Conservation (phyloP, 345 rosid species). For the Citrus hindsii region DNA sequence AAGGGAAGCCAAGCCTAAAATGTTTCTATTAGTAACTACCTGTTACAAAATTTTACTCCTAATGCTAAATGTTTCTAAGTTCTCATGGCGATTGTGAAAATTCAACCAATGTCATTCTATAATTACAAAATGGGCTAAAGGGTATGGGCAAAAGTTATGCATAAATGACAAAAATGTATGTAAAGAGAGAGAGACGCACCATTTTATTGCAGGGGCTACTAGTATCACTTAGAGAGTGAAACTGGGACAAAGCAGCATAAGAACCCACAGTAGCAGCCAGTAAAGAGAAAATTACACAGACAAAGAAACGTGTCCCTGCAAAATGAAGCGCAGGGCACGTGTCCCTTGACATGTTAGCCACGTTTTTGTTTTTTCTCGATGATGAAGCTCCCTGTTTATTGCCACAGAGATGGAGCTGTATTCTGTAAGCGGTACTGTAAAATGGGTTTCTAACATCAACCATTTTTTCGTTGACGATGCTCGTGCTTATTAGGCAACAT, state of each 20-base stretch:
- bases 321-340: neutral
- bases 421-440: neutral
- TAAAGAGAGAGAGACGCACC: slow-evolving; percentile 10
- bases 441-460: neutral
- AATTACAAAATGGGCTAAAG: neutral
- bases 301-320: slow-evolving; percentile 11
- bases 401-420: neutral
- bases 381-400: neutral
- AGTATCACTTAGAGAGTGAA: neutral
- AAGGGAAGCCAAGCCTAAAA: too few species aligned
- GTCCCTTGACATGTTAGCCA: neutral
- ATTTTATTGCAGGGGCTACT: neutral
- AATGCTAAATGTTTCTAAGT: neutral
- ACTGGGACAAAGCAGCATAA: neutral
- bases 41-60: neutral
- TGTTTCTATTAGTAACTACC: too few species aligned
- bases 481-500: neutral
- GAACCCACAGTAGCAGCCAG: neutral
- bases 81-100: neutral
- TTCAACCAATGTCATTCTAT: neutral
- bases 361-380: neutral
- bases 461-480: neutral
- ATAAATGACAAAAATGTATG: neutral
- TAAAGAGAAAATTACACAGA: neutral
- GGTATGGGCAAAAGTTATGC: neutral